phyloP scores from a whole-genome alignment of 2,329 filamentous ascomycete genomes.

The Aspergillus fischeri region DNA sequence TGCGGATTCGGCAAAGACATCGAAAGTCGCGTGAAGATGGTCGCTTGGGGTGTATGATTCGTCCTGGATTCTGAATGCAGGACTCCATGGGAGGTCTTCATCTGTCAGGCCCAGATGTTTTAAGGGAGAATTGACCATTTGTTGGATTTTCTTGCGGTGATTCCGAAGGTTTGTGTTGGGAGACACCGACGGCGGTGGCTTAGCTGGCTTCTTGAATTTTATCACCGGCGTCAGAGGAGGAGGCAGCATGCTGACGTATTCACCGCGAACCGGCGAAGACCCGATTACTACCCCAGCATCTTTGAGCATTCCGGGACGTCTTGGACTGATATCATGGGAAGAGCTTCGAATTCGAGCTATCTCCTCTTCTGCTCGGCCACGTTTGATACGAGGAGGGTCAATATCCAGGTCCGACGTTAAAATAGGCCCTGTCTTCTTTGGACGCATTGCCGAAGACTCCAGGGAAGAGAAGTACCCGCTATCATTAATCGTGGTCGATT shows the following conservation, averaged over 20 bases:
- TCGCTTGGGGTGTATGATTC: constrained; percentile 38
- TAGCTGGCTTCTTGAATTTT: constrained; percentile 67
- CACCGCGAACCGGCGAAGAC: constrained; percentile 64
- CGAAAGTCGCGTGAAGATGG: constrained; percentile 49
- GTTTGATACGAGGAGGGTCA: constrained; percentile 75
- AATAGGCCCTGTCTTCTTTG: constrained; percentile 59
- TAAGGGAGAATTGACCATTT: constrained; percentile 75
- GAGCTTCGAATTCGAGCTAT: constrained; percentile 90
- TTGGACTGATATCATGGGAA: constrained; percentile 81
- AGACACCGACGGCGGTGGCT: constrained; percentile 72
- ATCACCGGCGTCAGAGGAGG: constrained; percentile 79
- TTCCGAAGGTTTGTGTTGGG: constrained; percentile 88
- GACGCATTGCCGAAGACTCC: constrained; percentile 81
- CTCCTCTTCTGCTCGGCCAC: constrained; percentile 89
- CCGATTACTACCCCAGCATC: constrained; percentile 42
- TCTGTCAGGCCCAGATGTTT: constrained; percentile 41
- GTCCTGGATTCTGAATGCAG: constrained; percentile 50
- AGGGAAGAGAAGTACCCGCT: constrained; percentile 97
- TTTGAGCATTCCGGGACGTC: constrained; percentile 43
- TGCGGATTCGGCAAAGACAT: constrained; percentile 50
- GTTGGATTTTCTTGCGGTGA: constrained; percentile 76
- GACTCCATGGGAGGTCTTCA: constrained; percentile 43
- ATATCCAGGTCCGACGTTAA: constrained; percentile 70
- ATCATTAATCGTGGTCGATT: constrained; percentile 77
- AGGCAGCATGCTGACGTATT: constrained; percentile 58